These are phyloP conservation scores for Diutina neorugosa DNA, from an alignment of 1,139 yeast genomes.

Conservation along the genomic window DNA sequence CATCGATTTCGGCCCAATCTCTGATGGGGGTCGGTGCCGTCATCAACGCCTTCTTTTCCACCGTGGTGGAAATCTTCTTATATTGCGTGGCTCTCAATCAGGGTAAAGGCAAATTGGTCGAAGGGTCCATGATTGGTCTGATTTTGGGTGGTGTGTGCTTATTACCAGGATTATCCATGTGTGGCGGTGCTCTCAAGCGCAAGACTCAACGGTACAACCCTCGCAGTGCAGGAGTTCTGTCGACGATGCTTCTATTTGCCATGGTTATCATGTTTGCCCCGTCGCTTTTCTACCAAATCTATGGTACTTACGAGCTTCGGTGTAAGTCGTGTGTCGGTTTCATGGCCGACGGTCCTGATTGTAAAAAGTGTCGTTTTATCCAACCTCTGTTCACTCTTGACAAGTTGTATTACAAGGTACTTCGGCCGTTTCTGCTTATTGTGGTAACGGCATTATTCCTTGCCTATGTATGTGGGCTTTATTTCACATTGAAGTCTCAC, in stretches of 20 bases:
- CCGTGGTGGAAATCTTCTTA: conserved; percentile 84
- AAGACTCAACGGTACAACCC: conserved; percentile 95
- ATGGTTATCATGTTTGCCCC: conserved; percentile 91
- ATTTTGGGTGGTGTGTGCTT: conserved; percentile 84
- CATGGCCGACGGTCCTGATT: conserved; percentile 20
- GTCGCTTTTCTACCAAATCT: conserved; percentile 77
- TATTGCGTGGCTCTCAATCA: conserved; percentile 87
- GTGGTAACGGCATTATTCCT: conserved; percentile 74
- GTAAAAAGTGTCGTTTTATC: conserved; percentile 60
- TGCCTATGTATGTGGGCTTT: conserved; percentile 82
- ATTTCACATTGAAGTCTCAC: conserved; percentile 90
- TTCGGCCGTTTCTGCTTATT: conserved; percentile 71
- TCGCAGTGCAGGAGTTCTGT: conserved; percentile 91
- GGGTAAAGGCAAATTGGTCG: conserved; percentile 80
- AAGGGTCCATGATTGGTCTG: conserved; percentile 96
- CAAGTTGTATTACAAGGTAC: conserved; percentile 48
- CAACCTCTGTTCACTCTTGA: conserved; percentile 65
- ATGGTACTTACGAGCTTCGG: conserved; percentile 73
- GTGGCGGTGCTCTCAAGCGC: conserved; percentile 85
- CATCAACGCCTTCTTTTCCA: conserved; percentile 93
- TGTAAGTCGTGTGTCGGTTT: conserved; percentile 38
- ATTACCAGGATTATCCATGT: conserved; percentile 92
- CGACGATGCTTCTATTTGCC: conserved; percentile 89
- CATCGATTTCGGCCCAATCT: conserved; percentile 95
- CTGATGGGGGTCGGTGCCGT: conserved; percentile 99